Conservation (phyloP, 73 alveolate genomes). For the Durusdinium trenchii region DNA sequence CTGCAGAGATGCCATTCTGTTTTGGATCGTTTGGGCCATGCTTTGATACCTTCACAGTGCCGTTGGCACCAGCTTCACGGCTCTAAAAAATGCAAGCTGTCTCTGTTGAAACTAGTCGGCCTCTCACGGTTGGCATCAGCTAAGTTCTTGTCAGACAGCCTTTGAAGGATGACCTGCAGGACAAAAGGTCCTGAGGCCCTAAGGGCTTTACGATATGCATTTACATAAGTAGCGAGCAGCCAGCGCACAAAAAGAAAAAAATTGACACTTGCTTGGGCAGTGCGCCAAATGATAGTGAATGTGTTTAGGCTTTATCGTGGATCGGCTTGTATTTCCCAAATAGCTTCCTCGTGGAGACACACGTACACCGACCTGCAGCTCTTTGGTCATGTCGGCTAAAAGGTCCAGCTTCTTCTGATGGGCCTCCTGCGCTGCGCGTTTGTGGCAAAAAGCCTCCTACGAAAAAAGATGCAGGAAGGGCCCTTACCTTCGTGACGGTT, state of each 20-base stretch:
- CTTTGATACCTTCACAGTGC: constrained; percentile 28
- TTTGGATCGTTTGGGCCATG: constrained; percentile 87
- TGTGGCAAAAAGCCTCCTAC: not conserved
- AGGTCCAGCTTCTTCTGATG: constrained; percentile 89
- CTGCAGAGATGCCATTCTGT: constrained; percentile 80
- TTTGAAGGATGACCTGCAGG: constrained; percentile 57
- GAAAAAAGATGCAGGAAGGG: too few relatives aligned
- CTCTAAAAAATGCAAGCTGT: not conserved
- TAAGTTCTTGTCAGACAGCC: constrained; percentile 66
- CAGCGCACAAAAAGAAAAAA: too few relatives aligned
- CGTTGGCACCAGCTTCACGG: not conserved
- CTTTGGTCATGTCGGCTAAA: constrained; percentile 84
- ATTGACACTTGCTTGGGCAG: too few relatives aligned
- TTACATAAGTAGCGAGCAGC: too few relatives aligned
- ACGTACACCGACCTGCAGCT: constrained; percentile 95
- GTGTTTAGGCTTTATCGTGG: too few relatives aligned
- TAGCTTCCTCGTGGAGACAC: too few relatives aligned
- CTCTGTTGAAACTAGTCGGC: not conserved
- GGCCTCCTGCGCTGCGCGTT: constrained; percentile 33
- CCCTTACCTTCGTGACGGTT: too few relatives aligned
- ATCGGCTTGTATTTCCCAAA: too few relatives aligned
- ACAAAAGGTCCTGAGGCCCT: too few relatives aligned
- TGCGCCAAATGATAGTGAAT: too few relatives aligned
- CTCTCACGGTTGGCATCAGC: constrained; percentile 61
- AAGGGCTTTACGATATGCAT: too few relatives aligned